Conservation (phyloP, 495 filamentous ascomycete genomes). For the Podospora didyma region DNA sequence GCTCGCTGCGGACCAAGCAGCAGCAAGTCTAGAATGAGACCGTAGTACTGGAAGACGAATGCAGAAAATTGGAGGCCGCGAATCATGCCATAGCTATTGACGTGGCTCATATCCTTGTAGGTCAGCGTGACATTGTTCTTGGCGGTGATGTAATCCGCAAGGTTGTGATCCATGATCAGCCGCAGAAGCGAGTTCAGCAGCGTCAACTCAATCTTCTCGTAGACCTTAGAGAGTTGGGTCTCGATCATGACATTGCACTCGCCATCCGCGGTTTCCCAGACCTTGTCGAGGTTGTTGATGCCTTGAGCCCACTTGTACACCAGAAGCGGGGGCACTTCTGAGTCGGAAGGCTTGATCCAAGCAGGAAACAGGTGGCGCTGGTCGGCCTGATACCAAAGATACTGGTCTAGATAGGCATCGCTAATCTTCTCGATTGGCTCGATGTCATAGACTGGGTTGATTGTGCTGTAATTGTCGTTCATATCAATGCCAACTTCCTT, state of each 20-base stretch:
- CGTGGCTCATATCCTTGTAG: conserved; percentile 99
- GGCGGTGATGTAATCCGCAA: conserved; percentile 97
- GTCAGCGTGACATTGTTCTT: conserved; percentile 99
- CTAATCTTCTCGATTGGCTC: conserved; percentile 99
- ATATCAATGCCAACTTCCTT: conserved; percentile 99
- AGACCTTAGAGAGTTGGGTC: conserved; percentile 96
- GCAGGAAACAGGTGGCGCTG: conserved; percentile 96
- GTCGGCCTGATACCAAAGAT: conserved; percentile 98
- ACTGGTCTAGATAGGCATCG: conserved; percentile 97
- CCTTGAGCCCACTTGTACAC: conserved; percentile 99
- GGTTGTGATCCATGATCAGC: conserved; percentile 98
- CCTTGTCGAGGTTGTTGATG: conserved; percentile 97
- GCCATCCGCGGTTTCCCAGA: conserved; percentile 93
- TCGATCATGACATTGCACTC: conserved; percentile 99
- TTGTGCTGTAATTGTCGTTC: conserved; percentile 99
- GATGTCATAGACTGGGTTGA: conserved; percentile 98
- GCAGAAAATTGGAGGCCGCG: conserved; percentile 96
- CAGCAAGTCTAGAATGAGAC: conserved; percentile 89
- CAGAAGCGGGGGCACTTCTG: conserved; percentile 93
- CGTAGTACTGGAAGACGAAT: conserved; percentile 99
- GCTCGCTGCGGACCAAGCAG: conserved; percentile 91
- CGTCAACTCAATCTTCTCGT: conserved; percentile 98
- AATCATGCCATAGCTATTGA: conserved; percentile 98
- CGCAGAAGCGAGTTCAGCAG: conserved; percentile 88
- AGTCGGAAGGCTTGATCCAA: conserved; percentile 99